Evolutionary conservation across 2,329 filamentous ascomycete species (phyloP).

Genomic region (Trichoderma sp.): DNA sequence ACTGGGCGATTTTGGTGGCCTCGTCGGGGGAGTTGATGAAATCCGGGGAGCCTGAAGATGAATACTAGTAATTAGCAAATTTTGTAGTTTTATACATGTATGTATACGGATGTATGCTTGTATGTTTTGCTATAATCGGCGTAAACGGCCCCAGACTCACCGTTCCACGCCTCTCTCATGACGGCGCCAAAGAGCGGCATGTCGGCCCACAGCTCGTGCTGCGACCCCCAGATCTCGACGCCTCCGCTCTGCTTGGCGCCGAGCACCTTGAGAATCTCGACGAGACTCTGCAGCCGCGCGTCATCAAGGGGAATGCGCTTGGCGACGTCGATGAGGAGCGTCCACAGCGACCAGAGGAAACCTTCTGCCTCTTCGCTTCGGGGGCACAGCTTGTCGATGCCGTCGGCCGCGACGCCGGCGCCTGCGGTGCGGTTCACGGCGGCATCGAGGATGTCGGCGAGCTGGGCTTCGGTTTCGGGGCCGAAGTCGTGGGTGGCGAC

Average conservation of each 20-base stretch:
- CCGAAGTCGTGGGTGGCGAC: not conserved
- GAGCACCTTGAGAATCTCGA: conserved; percentile 25
- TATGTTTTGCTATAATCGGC: not conserved
- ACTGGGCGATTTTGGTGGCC: conserved; percentile 24
- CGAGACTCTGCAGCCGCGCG: conserved; percentile 27
- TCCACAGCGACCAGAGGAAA: conserved; percentile 33
- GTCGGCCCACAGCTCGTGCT: conserved; percentile 29
- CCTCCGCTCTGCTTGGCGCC: conserved; percentile 24
- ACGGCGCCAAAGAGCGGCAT: conserved; percentile 32
- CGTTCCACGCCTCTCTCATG: conserved; percentile 32
- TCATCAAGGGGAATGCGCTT: conserved; percentile 29
- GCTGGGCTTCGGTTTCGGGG: not conserved
- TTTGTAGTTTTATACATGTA: not conserved
- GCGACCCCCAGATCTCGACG: conserved; percentile 30
- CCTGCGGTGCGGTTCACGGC: conserved; percentile 22
- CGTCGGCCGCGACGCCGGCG: conserved; percentile 24
- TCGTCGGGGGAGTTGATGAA: conserved; percentile 27
- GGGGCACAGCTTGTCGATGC: conserved; percentile 29
- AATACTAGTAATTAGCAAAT: not conserved
- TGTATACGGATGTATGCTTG: too few species aligned
- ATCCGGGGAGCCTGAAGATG: conserved; percentile 24
- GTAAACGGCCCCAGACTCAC: conserved; percentile 23
- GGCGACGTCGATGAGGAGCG: conserved; percentile 26
- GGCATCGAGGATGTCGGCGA: conserved; percentile 25
- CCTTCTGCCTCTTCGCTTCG: conserved; percentile 23